Base-by-base conservation (phyloP, 2,329 filamentous ascomycete genomes). In the Massarina eburnea region DNA sequence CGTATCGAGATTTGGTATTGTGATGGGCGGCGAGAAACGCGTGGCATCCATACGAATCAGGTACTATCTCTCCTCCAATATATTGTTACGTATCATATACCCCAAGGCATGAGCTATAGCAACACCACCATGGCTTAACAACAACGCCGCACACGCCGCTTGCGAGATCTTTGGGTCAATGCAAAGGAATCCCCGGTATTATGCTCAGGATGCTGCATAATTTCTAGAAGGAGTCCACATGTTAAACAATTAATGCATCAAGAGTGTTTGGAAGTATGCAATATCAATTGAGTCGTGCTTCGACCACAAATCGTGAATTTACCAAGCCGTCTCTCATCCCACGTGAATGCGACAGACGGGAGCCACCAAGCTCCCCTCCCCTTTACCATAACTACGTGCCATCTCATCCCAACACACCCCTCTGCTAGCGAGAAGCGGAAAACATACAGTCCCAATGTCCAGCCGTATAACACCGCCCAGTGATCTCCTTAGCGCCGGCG, bases 401-500 rank as follows among this genome's bases (percentile, higher is more conserved):
- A 8, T 18, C 12, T 7, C 35, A 21, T 24, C 8, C 37, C 32
- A 35, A 15, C 17, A 21, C 20, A 12, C 34, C 20, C 18, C 19
- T 5, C 34, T 21, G 10, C 34, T 17, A 35, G 12, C 29, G 12
- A 15, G 12, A 32, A 14, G 14, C 29, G 17, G 17, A 37, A 20
- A 21, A 39, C 30, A 15, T 20, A 39, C 30, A 15, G 15, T 29
- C 37, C 34, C 41, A 43, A 50, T 46, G 43, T 43, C 39, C 45
- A 48, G 34, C 40, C 18, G 42, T 38, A 34, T 22, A 45, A 54
- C 45, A 24, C 56, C 58, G 46, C 49, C 52, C 43, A 45, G 41
- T 29, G 21, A 45, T 49, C 58, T 46, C 52, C 55, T 39, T 18
- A 52, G 58, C 57, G 58, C 59, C 57, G 46, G 52, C 51, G 48